Base-by-base conservation (phyloP, 305 asterid species). In the Stenogyne calaminthoides region DNA sequence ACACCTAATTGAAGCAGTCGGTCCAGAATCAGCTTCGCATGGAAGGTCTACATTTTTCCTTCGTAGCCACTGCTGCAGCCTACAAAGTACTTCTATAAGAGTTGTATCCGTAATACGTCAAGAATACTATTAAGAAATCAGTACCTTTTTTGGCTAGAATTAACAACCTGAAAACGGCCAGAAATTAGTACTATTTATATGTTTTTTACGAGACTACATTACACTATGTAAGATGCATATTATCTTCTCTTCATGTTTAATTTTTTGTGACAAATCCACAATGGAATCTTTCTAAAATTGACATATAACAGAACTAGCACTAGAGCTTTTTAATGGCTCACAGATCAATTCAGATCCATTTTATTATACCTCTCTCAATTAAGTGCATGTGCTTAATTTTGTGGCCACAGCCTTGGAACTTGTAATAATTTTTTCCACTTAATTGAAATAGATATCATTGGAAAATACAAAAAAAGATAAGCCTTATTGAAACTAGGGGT, bases 31-130 rank as follows among this genome's bases (percentile, higher is more conserved):
- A 79, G 96, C 99, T 70, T 88, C 96, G 70, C 89, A 83, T 34
- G 99, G 99, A 63, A 86, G 70, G 82, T 92, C 96, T 46, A 81
- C 75, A 73, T 80, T 86, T 81, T 92, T 92, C 83, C 98, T 83
- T 10, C 97, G 95, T 54, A 88, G 64, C 99, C 99, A 95, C 79
- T 92, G 98, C 80, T 84, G 96, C 88, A 95, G 82, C 99, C 99
- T 95, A 81, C 73, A 80, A 80, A 76, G 58, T 64, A 80, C 44
- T 66, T 37, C 70, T 57, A 49, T 7, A 18, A 32, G 51, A 71
- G 67, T 49, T 66, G 29, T 55, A 70, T 64, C 72, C 8, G 32
- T 16, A 58, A 58, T 68, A 15, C n/a, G 9, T 60, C n/a, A 49
- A 62, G 54, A 64, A 68, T 37, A 22, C 49, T 63, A 71, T 15